A percentile compares a stretch with the other conserved stretches of the same genome.
Conservation (phyloP, 2,329 filamentous ascomycete genomes). For the Hymenoscyphus linearis region DNA sequence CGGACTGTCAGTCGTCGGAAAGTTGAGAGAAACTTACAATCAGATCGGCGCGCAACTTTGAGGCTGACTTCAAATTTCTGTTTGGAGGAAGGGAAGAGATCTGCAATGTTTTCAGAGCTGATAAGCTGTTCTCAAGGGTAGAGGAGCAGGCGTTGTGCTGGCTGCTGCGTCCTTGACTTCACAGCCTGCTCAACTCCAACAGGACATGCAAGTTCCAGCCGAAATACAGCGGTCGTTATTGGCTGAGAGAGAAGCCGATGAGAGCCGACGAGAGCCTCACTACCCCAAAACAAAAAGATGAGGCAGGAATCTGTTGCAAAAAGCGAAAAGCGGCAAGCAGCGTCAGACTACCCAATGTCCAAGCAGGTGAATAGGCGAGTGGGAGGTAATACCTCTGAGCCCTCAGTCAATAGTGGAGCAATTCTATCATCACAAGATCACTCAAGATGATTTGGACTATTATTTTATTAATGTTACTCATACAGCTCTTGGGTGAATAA, state of each 20-base stretch:
- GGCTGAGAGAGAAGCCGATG: not conserved
- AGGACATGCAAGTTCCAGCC: not conserved
- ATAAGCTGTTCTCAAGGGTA: not conserved
- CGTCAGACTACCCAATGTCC: not conserved
- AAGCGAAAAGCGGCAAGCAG: not conserved
- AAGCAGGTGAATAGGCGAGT: not conserved
- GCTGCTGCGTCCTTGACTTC: not conserved
- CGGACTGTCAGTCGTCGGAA: not conserved
- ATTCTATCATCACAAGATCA: no score
- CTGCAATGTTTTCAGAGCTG: not conserved
- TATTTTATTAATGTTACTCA: not conserved
- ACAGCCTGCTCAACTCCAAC: not conserved
- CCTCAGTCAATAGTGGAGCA: no score
- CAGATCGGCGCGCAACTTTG: not conserved
- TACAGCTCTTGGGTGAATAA: not conserved
- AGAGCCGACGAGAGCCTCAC: slow-evolving; percentile 2
- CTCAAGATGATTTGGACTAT: no score
- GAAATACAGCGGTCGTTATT: not conserved
- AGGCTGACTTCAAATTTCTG: not conserved
- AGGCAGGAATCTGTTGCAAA: not conserved
- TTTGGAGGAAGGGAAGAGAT: not conserved
- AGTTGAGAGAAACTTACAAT: not conserved
- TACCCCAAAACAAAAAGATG: not conserved
- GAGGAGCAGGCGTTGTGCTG: not conserved
- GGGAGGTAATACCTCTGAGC: no score